Conservation (phyloP, 139 green algal genomes). For the Ettlia oleoabundans region DNA sequence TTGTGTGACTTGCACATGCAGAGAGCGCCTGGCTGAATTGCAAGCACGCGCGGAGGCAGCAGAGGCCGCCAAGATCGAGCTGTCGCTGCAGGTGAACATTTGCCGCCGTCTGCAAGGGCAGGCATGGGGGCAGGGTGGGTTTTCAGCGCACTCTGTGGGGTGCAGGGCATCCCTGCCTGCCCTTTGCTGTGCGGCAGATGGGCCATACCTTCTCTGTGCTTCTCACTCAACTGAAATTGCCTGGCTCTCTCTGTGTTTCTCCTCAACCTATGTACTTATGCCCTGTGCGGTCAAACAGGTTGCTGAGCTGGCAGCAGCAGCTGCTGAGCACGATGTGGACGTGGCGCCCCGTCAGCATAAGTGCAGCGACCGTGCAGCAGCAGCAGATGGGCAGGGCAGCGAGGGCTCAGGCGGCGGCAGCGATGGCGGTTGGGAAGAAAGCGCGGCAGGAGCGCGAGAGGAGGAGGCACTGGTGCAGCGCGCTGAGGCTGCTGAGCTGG, state of each 20-base stretch:
- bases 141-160: too few relatives aligned
- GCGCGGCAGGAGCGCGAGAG: neutral
- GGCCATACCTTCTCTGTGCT: too few relatives aligned
- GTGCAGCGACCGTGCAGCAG: neutral
- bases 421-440: too few relatives aligned
- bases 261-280: too few relatives aligned
- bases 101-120: too few relatives aligned
- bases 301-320: constrained; percentile 35
- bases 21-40: constrained; percentile 28
- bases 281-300: too few relatives aligned
- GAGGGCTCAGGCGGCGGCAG: neutral
- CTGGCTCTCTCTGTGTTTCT: too few relatives aligned
- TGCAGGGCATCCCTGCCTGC: too few relatives aligned
- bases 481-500: constrained; percentile 46
- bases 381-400: neutral
- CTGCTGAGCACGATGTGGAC: constrained; percentile 15
- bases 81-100: constrained; percentile 48
- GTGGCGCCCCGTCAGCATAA: neutral
- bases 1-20: neutral
- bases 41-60: constrained; percentile 37
- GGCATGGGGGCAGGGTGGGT: too few relatives aligned
- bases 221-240: too few relatives aligned
- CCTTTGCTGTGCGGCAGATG: too few relatives aligned
- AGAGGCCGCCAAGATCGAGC: constrained; percentile 58
- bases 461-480: constrained; percentile 22